Evolutionary conservation across 2,329 filamentous ascomycete genomes (phyloP), one percentile per base, ranked within the genome.

Genomic region (Boeremia lycopersici): DNA sequence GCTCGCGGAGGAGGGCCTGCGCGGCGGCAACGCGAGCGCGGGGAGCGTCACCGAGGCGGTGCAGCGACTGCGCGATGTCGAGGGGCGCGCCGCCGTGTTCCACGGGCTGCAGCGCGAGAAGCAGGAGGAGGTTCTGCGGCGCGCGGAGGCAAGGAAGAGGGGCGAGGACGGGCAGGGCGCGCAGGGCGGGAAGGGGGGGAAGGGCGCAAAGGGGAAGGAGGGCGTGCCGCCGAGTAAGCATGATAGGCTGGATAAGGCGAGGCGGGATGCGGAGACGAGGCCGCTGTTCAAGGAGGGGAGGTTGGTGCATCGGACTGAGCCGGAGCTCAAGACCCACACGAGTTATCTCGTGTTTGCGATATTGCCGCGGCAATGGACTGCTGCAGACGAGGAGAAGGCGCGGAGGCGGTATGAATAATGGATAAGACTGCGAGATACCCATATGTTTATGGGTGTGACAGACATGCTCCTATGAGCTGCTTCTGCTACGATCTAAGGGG

Each of bases 281-380:
- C 57, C 68, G 23, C 29, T 74, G 38, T 96, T 88, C 78, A 85
- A 89, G 70, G 85, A 93, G 57, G 95, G 95, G 1, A 84, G 86
- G 26, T 70, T 98, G 35, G 83, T 91, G 28, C 91, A 96, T 67
- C 84, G 91, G 23, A 87, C 90, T 0, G 95, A 99, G 77, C 79
- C 87, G 0, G 95, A 99, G 69, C 79, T 98, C 56, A 97, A 96
- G 82, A 95, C 90, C 7, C 95, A 99, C 76, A 99, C 95, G 0
- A 95, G 90, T n/a, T 99, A 99, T 73, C 83, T 99, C 4, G 89
- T 96, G 4, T 99, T 99, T 78, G 95, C 95, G 0, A 80, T 95
- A 3, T 77, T 99, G 56, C 93, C 95, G n/a, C 82, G 86, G 38
- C 87, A 90, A 59, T 99, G 95, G 95, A 87, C 81, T 0, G 88